Base-by-base conservation (phyloP, 371 early-diverging fungal species). In the Saksenaea vasiformis region DNA sequence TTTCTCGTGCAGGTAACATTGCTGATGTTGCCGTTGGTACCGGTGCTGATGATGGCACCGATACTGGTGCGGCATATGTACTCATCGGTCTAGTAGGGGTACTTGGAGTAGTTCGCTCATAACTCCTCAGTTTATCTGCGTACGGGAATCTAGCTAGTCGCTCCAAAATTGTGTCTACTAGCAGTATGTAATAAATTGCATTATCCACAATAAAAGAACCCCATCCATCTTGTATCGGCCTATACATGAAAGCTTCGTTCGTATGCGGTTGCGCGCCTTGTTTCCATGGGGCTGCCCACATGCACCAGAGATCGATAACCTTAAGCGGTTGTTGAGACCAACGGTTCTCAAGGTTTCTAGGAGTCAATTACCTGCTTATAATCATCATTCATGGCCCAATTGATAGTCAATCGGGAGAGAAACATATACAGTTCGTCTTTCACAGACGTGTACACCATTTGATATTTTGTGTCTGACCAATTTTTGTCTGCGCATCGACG, bases 221-320 rank as follows among this genome's bases (percentile, higher is more conserved):
- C 72, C 74, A 79, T 3, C 73, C 71, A 3, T 64, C 58, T 19
- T 56, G 35, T 11, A 70, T 58, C 0, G 72, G 70, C 14, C 26
- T 26, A 26, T 61, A 61, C 1, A 31, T 39, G 0, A 60, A n/a
- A 0, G 41, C 39, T 17, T 62, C 60, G 1, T 26, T 37, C 27
- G 64, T 13, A 9, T 14, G 36, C 11, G 39, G 44, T 17, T 24
- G 17, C n/a, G 22, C 36, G 1, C 74, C 74, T 4, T 67, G 53
- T 34, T 24, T 56, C 79, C 79, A 79, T 0, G 79, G 72, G 5
- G 68, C 61, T 27, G 72, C 70, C 79, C 79, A 79, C 1, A 71
- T 15, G 1, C 61, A 26, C 79, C 79, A 79, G 1, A 79, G 41
- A 13, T 69, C 64, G 0, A 76, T 58, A 13, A 71, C 65, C 60